phyloP scores from a whole-genome alignment of 805 yeast genomes.

The Pichia occidentalis region DNA sequence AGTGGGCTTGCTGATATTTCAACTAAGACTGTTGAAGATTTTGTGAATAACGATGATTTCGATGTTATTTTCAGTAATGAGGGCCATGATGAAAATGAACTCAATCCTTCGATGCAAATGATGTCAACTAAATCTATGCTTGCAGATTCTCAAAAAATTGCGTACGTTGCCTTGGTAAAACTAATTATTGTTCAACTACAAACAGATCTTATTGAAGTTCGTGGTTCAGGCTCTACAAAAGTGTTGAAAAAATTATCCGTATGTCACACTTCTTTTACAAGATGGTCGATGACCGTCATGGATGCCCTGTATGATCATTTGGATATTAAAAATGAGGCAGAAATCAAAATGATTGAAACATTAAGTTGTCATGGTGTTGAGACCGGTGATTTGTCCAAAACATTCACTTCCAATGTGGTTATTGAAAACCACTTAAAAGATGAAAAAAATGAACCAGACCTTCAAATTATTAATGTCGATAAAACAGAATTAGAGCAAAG shows the following conservation, averaged over 20 bases:
- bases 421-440: slow-evolving; percentile 45
- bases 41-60: slow-evolving; percentile 21
- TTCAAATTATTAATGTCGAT: slow-evolving; percentile 18
- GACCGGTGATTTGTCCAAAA: slow-evolving; percentile 61
- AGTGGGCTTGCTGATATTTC: background rate
- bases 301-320: slow-evolving; percentile 71
- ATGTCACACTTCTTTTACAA: slow-evolving; percentile 72
- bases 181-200: slow-evolving; percentile 77
- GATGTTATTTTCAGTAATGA: slow-evolving; percentile 18
- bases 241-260: slow-evolving; percentile 54
- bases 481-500: slow-evolving; percentile 27
- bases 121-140: slow-evolving; percentile 76
- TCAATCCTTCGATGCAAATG: slow-evolving; percentile 57
- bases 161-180: slow-evolving; percentile 81
- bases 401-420: slow-evolving; percentile 36
- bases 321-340: slow-evolving; percentile 61
- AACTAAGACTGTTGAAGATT: slow-evolving; percentile 12
- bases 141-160: slow-evolving; percentile 78
- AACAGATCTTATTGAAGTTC: slow-evolving; percentile 58
- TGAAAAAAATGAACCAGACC: slow-evolving; percentile 10
- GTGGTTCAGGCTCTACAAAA: slow-evolving; percentile 45
- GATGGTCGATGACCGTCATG: slow-evolving; percentile 76
- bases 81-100: slow-evolving; percentile 29
- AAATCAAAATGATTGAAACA: slow-evolving; percentile 79
- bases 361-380: slow-evolving; percentile 79